phyloP scores from a whole-genome alignment of 805 yeast genomes.

The Pichia paraexigua region DNA sequence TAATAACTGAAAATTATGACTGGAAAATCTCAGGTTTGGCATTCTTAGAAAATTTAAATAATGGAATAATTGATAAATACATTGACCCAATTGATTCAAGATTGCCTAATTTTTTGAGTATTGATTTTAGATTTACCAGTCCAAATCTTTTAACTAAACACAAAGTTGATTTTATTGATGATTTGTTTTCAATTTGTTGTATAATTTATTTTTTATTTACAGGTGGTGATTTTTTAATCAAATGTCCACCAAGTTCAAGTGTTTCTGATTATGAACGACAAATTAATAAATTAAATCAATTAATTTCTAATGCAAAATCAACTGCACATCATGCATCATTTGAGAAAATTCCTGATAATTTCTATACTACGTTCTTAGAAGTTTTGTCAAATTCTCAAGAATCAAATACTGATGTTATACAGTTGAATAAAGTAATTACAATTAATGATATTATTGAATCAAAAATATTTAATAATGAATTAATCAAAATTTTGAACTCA shows the following conservation, averaged over 20 bases:
- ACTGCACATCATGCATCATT: conserved; percentile 38
- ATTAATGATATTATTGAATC: conserved; percentile 65
- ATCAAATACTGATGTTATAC: conserved; percentile 25
- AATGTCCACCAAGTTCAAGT: conserved; percentile 29
- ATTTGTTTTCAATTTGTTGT: conserved; percentile 78
- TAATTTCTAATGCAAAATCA: conserved; percentile 19
- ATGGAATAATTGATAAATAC: conserved; percentile 48
- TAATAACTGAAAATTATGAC: conserved; percentile 77
- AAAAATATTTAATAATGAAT: conserved; percentile 71
- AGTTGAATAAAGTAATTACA: conserved; percentile 27
- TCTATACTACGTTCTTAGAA: conserved; percentile 42
- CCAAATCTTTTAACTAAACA: conserved; percentile 75
- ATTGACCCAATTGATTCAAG: conserved; percentile 69
- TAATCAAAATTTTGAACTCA: conserved; percentile 71
- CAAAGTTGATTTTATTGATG: conserved; percentile 58
- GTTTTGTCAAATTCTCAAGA: conserved; percentile 42
- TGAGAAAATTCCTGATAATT: conserved; percentile 51
- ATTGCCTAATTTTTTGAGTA: conserved; percentile 62
- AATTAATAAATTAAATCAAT: conserved; percentile 29
- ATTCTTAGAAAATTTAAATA: conserved; percentile 38
- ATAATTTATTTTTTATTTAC: conserved; percentile 65
- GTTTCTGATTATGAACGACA: conserved; percentile 54
- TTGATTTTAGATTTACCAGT: conserved; percentile 68
- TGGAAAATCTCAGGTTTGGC: conserved; percentile 86
- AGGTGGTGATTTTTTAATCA: conserved; percentile 32